These are phyloP conservation scores for Colletotrichum sp. DNA, from an alignment of 2,329 filamentous ascomycete species.

Conservation along the genomic window DNA sequence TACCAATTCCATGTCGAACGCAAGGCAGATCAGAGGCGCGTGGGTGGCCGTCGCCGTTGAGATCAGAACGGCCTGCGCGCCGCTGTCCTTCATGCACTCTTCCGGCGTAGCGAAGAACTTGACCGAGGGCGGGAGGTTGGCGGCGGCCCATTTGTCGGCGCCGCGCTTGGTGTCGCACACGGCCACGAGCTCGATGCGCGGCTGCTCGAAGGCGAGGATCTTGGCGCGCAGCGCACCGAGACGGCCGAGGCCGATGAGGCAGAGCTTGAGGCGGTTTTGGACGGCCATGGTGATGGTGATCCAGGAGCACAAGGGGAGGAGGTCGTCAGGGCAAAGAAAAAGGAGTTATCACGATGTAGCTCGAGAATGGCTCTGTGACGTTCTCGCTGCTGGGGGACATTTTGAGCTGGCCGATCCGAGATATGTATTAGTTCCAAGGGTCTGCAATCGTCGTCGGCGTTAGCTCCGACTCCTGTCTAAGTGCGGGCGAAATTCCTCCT, in stretches of 20 bases:
- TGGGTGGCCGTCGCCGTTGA: not conserved
- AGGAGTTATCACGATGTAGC: not conserved
- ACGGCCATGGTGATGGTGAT: not conserved
- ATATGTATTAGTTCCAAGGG: not conserved
- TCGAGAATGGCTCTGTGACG: not conserved
- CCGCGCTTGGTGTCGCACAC: not conserved
- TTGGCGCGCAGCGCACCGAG: not conserved
- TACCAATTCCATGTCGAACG: not conserved
- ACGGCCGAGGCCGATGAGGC: not conserved
- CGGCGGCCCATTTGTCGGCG: not conserved
- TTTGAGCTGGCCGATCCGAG: not conserved
- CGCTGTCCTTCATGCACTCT: not conserved
- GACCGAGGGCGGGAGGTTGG: not conserved
- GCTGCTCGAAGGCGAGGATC: not conserved
- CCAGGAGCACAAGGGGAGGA: not conserved
- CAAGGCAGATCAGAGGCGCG: not conserved
- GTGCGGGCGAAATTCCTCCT: not conserved
- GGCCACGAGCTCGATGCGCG: not conserved
- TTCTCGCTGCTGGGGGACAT: not conserved
- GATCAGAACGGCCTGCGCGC: not conserved
- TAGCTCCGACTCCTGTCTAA: not conserved
- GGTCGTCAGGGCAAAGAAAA: not conserved
- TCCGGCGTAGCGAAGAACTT: not conserved
- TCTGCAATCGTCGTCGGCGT: not conserved
- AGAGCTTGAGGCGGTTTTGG: not conserved